These are phyloP conservation scores for Populus euphratica DNA, from an alignment of 345 rosid species.

Conservation along the genomic window DNA sequence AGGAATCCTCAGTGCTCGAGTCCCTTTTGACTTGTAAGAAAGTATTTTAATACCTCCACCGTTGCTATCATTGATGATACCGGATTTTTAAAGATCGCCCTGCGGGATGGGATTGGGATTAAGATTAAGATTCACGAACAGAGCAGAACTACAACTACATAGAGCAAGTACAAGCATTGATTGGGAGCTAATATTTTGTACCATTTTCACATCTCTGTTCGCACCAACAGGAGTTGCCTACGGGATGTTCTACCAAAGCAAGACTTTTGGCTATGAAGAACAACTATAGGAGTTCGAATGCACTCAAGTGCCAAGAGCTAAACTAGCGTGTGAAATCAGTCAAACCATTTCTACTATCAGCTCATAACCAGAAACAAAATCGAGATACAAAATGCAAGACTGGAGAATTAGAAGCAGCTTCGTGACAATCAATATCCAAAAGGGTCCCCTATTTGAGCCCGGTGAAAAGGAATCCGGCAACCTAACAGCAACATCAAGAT, in stretches of 20 bases:
- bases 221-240: too few species aligned
- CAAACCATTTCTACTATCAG: slow-evolving; percentile 1
- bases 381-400: neutral
- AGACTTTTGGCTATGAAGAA: neutral
- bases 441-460: slow-evolving; percentile 48
- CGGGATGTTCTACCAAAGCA: neutral
- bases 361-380: neutral
- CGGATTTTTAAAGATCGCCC: neutral
- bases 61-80: slow-evolving; percentile 13
- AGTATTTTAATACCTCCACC: slow-evolving; percentile 5
- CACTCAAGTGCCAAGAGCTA: neutral
- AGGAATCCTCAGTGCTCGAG: slow-evolving; percentile 27
- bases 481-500: slow-evolving; percentile 34
- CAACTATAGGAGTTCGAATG: neutral
- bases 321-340: neutral
- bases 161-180: too few species aligned
- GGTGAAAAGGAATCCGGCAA: slow-evolving; percentile 81
- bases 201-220: too few species aligned
- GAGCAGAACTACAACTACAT: neutral
- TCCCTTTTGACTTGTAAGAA: slow-evolving; percentile 37
- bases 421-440: slow-evolving; percentile 9
- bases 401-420: slow-evolving; percentile 9
- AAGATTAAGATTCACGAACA: neutral
- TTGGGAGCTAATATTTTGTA: too few species aligned
- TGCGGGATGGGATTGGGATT: neutral